phyloP scores from a whole-genome alignment of 2,329 filamentous ascomycete genomes.

The Juglanconis oblonga region DNA sequence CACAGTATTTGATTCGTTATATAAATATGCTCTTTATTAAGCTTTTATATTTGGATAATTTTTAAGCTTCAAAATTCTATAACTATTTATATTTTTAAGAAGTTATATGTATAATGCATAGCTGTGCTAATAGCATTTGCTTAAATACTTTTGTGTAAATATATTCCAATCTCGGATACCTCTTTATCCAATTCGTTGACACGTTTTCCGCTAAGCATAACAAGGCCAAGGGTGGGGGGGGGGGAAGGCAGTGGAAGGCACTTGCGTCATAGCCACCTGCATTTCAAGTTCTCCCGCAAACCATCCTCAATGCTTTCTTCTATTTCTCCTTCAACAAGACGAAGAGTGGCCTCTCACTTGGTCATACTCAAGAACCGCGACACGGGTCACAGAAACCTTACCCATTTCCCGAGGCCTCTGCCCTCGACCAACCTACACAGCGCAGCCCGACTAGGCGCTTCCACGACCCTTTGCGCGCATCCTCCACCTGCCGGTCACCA shows the following conservation, averaged over 20 bases:
- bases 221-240: no score
- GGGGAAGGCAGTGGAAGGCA: not conserved
- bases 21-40: no score
- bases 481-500: not conserved
- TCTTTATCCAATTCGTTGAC: no score
- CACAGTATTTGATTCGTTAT: no score
- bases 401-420: not conserved
- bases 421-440: not conserved
- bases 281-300: not conserved
- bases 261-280: conserved; percentile 4
- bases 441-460: not conserved
- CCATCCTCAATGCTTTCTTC: not conserved
- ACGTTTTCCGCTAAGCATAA: no score
- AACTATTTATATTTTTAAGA: no score
- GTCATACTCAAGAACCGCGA: not conserved
- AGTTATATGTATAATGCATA: no score
- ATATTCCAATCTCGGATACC: no score
- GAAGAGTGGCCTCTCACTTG: not conserved
- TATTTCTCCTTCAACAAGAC: not conserved
- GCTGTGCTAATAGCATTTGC: no score
- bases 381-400: not conserved
- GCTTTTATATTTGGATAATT: no score
- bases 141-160: no score
- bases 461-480: not conserved
- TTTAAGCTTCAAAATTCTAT: no score